Conservation (phyloP, 169 alveolate species). For the Blepharisma undulans region DNA sequence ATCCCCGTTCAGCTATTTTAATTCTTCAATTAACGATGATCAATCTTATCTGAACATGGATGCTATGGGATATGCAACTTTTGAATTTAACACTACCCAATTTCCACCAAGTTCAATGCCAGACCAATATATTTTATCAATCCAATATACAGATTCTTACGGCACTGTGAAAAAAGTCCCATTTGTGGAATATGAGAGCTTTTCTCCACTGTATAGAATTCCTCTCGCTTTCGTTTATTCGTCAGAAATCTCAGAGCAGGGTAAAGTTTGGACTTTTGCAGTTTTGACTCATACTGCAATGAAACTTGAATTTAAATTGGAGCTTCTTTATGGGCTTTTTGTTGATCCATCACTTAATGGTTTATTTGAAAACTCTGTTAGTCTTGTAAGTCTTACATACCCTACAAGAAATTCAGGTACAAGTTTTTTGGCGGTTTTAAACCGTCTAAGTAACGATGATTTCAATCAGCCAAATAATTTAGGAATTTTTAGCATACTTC, state of each 20-base stretch:
- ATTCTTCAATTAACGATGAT: background rate
- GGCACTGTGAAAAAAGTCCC: background rate
- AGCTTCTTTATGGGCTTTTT: constrained; percentile 9
- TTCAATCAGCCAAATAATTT: constrained; percentile 17
- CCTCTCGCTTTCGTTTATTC: background rate
- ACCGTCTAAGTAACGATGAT: background rate
- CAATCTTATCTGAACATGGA: background rate
- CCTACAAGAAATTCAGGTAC: background rate
- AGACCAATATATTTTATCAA: background rate
- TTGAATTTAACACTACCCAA: background rate
- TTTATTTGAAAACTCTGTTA: background rate
- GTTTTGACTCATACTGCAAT: background rate
- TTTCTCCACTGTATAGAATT: background rate
- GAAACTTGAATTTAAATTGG: background rate
- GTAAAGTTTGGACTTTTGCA: background rate
- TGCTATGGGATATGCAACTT: background rate
- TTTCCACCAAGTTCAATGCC: background rate
- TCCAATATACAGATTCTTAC: background rate
- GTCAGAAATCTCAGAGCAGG: background rate
- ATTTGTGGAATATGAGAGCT: background rate
- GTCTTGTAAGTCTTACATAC: background rate
- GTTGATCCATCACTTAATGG: background rate
- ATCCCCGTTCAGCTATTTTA: background rate
- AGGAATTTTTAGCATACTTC: background rate
- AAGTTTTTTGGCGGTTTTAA: background rate